Base-by-base conservation (phyloP, 768 basidiomycete genomes). In the Gautieria morchelliformis region DNA sequence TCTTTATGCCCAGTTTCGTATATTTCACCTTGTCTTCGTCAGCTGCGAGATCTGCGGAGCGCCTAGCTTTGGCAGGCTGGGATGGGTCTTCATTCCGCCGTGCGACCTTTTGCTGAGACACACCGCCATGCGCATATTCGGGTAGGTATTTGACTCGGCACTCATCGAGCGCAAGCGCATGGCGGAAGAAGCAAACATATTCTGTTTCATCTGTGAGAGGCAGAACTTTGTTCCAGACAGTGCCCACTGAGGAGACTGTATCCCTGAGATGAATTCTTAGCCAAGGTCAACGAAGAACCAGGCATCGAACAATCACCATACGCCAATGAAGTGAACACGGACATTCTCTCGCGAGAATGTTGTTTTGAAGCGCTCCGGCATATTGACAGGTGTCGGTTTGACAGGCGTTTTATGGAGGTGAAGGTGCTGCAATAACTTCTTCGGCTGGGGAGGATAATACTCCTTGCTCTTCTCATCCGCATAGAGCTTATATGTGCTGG, bases 91-190 rank as follows among this genome's bases (percentile, higher is more conserved):
- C 1, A 7, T 24, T n/a, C 11, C 14, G 27, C 3, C 14, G 5
- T 6, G 3, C 32, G 48, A 3, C 3, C 11, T 30, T 20, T 10
- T 4, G 24, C 35, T 49, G 42, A 22, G 10, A 10, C 20, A 22
- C 20, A 3, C 48, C 51, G 17, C 51, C 35, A 24, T 71, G 63
- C 0, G 63, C 72, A 46, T 73, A 75, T 57, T 78, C 75, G 0
- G 77, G 77, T 2, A 75, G 57, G 58, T 76, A 78, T 51, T 77
- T 78, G 47, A 77, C 75, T 4, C 78, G 70, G 27, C 70, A 64
- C 48, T 78, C 78, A 56, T 78, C 77, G 22, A 78, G 64, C 0
- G 78, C 77, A 5, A 78, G 65, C 0, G 75, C 77, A 62, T 78
- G 77, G 7, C 76, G 71, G 56, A 78, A 77, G 46, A 67, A 69